phyloP scores from a whole-genome alignment of 2,329 filamentous ascomycete species.

The Magnaporthiopsis poae region DNA sequence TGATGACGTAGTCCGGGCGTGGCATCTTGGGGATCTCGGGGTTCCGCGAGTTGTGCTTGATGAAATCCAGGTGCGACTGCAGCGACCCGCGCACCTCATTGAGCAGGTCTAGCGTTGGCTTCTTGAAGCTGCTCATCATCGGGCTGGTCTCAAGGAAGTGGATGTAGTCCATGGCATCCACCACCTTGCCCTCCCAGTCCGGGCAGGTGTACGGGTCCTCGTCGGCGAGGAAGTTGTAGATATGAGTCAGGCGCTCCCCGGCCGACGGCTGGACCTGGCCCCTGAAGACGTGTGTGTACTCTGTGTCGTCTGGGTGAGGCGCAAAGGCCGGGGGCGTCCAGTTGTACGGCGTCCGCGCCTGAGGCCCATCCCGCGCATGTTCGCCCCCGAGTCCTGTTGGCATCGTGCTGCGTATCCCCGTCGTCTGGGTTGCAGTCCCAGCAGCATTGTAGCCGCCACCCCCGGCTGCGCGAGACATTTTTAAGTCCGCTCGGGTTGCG shows the following conservation, averaged over 20 bases:
- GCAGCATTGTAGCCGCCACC: too few relatives aligned
- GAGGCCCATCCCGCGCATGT: too few relatives aligned
- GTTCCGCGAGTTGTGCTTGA: constrained; percentile 8
- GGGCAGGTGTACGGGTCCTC: constrained; percentile 34
- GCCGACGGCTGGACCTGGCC: constrained; percentile 22
- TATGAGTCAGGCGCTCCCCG: constrained; percentile 21
- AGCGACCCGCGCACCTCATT: constrained; percentile 21
- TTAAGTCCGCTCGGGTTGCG: too few relatives aligned
- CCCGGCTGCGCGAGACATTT: too few relatives aligned
- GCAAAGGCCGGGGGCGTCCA: neutral
- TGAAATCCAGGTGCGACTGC: constrained; percentile 17
- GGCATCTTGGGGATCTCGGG: neutral
- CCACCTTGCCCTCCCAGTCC: constrained; percentile 28
- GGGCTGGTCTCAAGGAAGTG: constrained; percentile 20
- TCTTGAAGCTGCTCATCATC: neutral
- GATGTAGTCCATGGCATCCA: constrained; percentile 30
- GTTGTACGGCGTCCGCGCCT: neutral
- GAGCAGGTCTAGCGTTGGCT: constrained; percentile 13
- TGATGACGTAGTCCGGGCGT: neutral
- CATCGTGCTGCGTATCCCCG: too few relatives aligned
- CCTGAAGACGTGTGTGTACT: constrained; percentile 8
- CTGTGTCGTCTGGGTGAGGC: neutral
- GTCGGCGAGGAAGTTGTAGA: constrained; percentile 38
- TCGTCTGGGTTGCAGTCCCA: too few relatives aligned
- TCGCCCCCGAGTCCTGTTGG: too few relatives aligned